Evolutionary conservation across 202 grass and related monocot genomes (phyloP).

Genomic region (Brachypodium distachyon): DNA sequence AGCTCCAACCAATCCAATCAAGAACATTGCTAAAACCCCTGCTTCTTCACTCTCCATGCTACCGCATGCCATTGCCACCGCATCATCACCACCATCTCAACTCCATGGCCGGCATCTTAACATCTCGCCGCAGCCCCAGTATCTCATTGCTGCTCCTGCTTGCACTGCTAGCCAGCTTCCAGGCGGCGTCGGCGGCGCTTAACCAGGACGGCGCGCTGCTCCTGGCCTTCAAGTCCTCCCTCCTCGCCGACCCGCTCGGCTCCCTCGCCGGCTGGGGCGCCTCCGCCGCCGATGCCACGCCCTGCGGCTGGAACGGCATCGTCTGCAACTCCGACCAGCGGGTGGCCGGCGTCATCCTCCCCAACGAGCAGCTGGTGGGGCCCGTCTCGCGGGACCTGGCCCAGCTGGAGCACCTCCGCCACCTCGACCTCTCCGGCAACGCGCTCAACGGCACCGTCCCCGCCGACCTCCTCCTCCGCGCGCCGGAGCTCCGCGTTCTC

Average conservation of each 20-base stretch:
- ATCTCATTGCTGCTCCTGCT: not conserved
- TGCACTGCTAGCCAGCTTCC: constrained; percentile 3
- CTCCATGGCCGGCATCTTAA: not conserved
- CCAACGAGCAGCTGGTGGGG: constrained; percentile 59
- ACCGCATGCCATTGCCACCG: constrained; percentile 11
- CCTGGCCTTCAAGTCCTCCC: constrained; percentile 73
- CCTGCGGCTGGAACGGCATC: constrained; percentile 81
- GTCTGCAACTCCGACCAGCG: constrained; percentile 71
- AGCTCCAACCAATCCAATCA: constrained; percentile 28
- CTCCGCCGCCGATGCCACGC: constrained; percentile 49
- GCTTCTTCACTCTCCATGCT: constrained; percentile 32
- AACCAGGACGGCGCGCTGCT: constrained; percentile 61
- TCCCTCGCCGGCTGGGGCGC: constrained; percentile 66
- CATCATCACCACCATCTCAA: not conserved
- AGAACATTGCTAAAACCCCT: not conserved
- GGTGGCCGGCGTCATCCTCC: constrained; percentile 64
- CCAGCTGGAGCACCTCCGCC: constrained; percentile 67
- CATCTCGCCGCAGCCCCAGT: not conserved
- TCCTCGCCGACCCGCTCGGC: constrained; percentile 54
- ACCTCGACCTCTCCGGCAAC: constrained; percentile 90
- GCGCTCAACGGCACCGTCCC: constrained; percentile 63
- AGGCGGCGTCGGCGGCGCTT: constrained; percentile 23
- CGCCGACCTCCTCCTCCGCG: constrained; percentile 41
- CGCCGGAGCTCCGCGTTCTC: constrained; percentile 60
- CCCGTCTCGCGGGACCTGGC: constrained; percentile 51